phyloP scores from a whole-genome alignment of 179 eudicot species.

The Beta lomatogona region DNA sequence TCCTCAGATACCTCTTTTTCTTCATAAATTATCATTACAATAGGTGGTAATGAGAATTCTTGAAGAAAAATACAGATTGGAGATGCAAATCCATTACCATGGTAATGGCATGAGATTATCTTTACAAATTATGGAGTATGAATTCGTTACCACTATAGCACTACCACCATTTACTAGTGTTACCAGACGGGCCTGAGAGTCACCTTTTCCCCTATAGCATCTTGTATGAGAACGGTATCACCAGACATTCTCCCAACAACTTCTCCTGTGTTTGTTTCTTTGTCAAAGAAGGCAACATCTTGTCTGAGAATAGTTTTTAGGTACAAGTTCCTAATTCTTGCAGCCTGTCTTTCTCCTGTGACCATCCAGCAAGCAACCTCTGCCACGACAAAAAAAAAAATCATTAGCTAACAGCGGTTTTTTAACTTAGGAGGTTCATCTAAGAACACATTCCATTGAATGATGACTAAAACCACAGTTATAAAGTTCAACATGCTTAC shows the following conservation, averaged over 20 bases:
- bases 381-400: conserved; percentile 17
- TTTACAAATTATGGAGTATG: no score
- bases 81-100: no score
- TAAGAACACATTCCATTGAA: not conserved
- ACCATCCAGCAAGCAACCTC: conserved; percentile 76
- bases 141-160: no score
- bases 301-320: conserved; percentile 60
- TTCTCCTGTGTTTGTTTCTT: conserved; percentile 58
- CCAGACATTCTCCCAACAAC: conserved; percentile 60
- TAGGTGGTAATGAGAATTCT: not conserved
- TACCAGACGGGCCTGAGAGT: no score
- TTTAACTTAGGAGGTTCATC: not conserved
- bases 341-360: conserved; percentile 71
- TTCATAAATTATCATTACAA: no score
- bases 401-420: not conserved
- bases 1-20: no score
- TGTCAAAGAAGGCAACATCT: conserved; percentile 65
- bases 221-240: conserved; percentile 64
- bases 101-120: no score
- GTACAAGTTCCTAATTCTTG: conserved; percentile 57
- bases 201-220: conserved; percentile 65
- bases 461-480: not conserved
- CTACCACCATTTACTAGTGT: no score
- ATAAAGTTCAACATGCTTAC: conserved; percentile 48
- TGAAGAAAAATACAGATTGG: not conserved